Conservation (phyloP, 2,329 filamentous ascomycete genomes). For the Xylariales sp. region DNA sequence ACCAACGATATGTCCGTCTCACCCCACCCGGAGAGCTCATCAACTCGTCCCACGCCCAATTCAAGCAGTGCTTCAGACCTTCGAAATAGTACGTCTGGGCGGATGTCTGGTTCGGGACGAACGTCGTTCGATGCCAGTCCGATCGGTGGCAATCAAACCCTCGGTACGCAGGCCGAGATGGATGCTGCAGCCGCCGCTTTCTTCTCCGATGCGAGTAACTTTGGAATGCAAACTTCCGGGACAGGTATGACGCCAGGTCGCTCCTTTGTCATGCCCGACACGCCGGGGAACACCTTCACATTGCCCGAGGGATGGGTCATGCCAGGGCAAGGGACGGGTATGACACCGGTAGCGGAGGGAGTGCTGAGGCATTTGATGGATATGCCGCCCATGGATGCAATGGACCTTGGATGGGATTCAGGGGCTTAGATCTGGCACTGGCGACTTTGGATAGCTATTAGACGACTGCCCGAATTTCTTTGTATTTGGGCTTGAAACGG, state of each 20-base stretch:
- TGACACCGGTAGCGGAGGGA: slow-evolving; percentile 50
- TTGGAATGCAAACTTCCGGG: slow-evolving; percentile 25
- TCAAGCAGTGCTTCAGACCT: slow-evolving; percentile 48
- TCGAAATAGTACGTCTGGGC: slow-evolving; percentile 22
- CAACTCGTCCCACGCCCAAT: slow-evolving; percentile 55
- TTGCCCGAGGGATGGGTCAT: slow-evolving; percentile 42
- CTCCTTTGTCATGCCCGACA: slow-evolving; percentile 31
- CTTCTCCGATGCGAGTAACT: slow-evolving; percentile 35
- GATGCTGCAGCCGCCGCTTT: slow-evolving; percentile 33
- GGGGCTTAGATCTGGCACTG: too few relatives aligned
- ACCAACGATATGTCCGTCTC: slow-evolving; percentile 44
- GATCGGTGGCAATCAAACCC: slow-evolving; percentile 38
- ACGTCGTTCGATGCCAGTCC: slow-evolving; percentile 51
- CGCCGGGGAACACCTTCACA: slow-evolving; percentile 34
- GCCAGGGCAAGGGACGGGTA: slow-evolving; percentile 36
- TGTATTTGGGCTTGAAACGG: too few relatives aligned
- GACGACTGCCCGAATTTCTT: too few relatives aligned
- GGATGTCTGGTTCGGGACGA: slow-evolving; percentile 32
- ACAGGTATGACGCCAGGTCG: slow-evolving; percentile 29
- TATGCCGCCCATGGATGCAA: slow-evolving; percentile 55
- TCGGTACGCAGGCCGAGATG: slow-evolving; percentile 32
- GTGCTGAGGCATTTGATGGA: slow-evolving; percentile 51
- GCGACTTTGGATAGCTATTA: too few relatives aligned
- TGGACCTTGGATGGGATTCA: slow-evolving; percentile 46
- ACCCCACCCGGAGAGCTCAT: slow-evolving; percentile 42